Base-by-base conservation (phyloP, 495 filamentous ascomycete genomes). In the Penicillium maclennaniae region DNA sequence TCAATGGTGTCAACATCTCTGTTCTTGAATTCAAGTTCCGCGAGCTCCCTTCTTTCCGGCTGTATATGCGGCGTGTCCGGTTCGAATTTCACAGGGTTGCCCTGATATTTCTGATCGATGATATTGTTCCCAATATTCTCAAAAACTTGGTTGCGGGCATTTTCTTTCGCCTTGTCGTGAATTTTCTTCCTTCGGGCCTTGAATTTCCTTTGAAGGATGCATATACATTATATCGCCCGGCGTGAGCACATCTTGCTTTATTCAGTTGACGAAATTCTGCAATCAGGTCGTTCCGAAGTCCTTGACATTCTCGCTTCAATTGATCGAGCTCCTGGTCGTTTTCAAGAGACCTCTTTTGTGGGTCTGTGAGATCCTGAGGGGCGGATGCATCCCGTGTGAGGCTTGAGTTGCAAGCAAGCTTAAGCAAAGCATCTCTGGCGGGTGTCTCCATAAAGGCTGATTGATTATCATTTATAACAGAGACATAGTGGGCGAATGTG, bases 1-100 rank as follows among this genome's bases (percentile, higher is more conserved):
- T 46, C n/a, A 21, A 62, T 51, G 1, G 15, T 42, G 41, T 62
- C 45, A 4, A 55, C 44, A 56, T 66, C 52, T 38, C 60, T 43
- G 15, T 66, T 62, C 45, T 66, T 59, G 37, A 62, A 65, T 42
- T 65, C 48, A 44, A 65, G 59, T 0, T 62, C 21, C 5, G 59
- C 54, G 36, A 66, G 54, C 6, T 17, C 40, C 10, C 34, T 59
- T 49, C 59, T 54, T 37, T 66, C 59, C 7, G 48, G 59, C n/a
- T 60, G 25, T 20, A 62, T 53, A 38, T 53, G 25, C 3, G 10
- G 38, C 5, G 21, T 43, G 31, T 60, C 45, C 0, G 48, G 56
- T 25, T 45, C 25, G 28, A 66, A 62, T 6, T 14, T 56, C 20
- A 42, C 26, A 8, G 58, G 44, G 26, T 66, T 66, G 4, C 44